Percentiles rank a stretch among this genome's conserved stretches.
Evolutionary conservation across 1,284 basidiomycete species (phyloP).

Genomic region (Ustilago tritici): DNA sequence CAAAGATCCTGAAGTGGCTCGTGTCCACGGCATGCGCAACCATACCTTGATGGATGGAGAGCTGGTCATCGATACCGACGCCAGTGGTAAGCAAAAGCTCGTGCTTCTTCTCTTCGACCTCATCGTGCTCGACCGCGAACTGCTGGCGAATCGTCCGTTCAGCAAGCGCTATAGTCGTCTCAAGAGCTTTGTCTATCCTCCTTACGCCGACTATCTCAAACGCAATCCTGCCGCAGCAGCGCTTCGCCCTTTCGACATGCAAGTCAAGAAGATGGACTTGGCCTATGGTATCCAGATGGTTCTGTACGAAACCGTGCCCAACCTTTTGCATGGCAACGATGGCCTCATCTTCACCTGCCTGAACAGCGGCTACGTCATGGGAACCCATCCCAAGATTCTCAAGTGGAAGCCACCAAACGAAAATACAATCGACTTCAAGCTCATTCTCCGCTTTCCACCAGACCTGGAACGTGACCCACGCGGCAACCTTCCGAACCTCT

Average conservation of each 20-base stretch:
- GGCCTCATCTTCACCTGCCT: slow-evolving; percentile 97
- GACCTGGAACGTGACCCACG: slow-evolving; percentile 58
- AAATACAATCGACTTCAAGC: slow-evolving; percentile 97
- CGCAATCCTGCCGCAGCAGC: slow-evolving; percentile 78
- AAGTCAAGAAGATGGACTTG: slow-evolving; percentile 86
- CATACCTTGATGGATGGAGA: slow-evolving; percentile 92
- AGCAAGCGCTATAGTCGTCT: slow-evolving; percentile 90
- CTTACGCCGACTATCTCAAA: slow-evolving; percentile 79
- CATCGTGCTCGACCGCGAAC: slow-evolving; percentile 85
- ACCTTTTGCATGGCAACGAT: slow-evolving; percentile 92
- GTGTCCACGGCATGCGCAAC: slow-evolving; percentile 72
- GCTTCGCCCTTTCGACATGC: slow-evolving; percentile 84
- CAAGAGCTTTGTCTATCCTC: slow-evolving; percentile 83
- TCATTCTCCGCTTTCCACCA: slow-evolving; percentile 90
- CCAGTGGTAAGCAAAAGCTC: slow-evolving; percentile 72
- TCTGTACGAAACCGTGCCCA: slow-evolving; percentile 84
- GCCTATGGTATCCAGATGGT: slow-evolving; percentile 90
- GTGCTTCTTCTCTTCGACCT: slow-evolving; percentile 93
- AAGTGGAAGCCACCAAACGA: slow-evolving; percentile 99
- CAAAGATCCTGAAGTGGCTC: slow-evolving; percentile 20
- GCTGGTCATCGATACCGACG: slow-evolving; percentile 88
- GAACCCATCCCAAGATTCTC: slow-evolving; percentile 86
- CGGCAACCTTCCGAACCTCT: slow-evolving; percentile 77
- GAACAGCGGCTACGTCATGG: slow-evolving; percentile 84
- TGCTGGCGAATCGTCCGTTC: slow-evolving; percentile 84